Conservation (phyloP, 306 rosid species). For the Quercus suber region DNA sequence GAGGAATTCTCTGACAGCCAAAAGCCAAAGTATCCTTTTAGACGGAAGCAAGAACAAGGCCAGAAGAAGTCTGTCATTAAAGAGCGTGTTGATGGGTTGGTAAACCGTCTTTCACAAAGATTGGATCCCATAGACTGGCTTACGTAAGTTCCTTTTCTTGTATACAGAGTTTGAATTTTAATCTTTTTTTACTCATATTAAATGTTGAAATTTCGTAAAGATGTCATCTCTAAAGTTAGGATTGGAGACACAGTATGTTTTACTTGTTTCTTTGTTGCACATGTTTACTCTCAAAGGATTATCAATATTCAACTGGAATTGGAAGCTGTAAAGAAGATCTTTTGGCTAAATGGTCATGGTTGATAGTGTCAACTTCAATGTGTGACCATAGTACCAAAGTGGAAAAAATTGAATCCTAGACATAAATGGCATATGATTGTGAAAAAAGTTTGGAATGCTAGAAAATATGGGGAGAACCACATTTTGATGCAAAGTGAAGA, state of each 20-base stretch:
- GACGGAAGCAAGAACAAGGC: slow-evolving; percentile 75
- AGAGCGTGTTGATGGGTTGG: slow-evolving; percentile 62
- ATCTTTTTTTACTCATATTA: not conserved
- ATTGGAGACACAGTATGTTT: not conserved
- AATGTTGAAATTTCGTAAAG: not conserved
- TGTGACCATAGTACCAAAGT: not conserved
- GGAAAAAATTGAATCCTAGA: not conserved
- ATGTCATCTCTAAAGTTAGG: not conserved
- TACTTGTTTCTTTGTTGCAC: slow-evolving; percentile 7
- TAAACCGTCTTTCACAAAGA: slow-evolving; percentile 68
- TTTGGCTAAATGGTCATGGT: not conserved
- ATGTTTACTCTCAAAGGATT: not conserved
- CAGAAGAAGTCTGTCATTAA: slow-evolving; percentile 52
- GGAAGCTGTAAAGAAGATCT: not conserved
- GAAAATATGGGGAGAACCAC: not conserved
- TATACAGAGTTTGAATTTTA: not conserved
- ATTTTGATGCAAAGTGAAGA: not conserved
- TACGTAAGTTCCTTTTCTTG: slow-evolving; percentile 58
- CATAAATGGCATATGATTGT: not conserved
- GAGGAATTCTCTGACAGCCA: slow-evolving; percentile 46
- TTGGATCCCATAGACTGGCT: slow-evolving; percentile 99
- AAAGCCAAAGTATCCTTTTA: slow-evolving; percentile 46
- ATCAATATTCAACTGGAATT: not conserved
- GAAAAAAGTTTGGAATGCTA: not conserved
- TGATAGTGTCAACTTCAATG: not conserved